phyloP scores from a whole-genome alignment of 306 rosid genomes.

The Ormosia emarginata region DNA sequence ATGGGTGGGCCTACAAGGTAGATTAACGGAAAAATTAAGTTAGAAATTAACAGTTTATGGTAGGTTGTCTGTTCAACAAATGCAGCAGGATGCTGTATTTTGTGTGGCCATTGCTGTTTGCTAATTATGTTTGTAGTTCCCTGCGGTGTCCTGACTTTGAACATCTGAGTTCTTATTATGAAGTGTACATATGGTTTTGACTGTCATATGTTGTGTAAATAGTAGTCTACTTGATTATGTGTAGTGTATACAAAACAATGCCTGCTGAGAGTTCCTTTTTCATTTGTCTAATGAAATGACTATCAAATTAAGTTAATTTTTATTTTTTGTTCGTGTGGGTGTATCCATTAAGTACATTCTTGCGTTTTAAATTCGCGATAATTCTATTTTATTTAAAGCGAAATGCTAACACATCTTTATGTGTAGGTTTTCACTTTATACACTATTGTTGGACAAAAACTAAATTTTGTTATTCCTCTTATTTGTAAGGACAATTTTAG shows the following conservation, averaged over 20 bases:
- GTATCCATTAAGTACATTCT: background rate
- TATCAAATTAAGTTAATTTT: background rate
- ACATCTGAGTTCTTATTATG: background rate
- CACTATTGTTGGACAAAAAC: no score
- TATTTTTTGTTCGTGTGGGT: no score
- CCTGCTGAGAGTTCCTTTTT: background rate
- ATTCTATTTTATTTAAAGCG: no score
- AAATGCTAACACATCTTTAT: no score
- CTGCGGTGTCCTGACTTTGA: conserved; percentile 4
- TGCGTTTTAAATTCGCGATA: no score
- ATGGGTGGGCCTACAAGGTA: conserved; percentile 87
- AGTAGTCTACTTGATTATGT: background rate
- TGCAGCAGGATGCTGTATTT: conserved; percentile 2
- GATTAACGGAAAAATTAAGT: conserved; percentile 34
- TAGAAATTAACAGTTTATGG: background rate
- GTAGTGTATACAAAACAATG: background rate
- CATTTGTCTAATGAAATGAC: background rate
- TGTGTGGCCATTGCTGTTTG: conserved; percentile 4
- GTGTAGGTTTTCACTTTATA: no score
- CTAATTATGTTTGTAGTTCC: background rate
- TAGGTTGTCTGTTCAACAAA: conserved; percentile 1
- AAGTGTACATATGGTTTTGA: conserved; percentile 27
- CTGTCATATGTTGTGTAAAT: conserved; percentile 20
- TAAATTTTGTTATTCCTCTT: no score
- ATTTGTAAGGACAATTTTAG: no score